These are phyloP conservation scores for Alternaria longipes DNA, from an alignment of 2,329 filamentous ascomycete species.

Conservation along the genomic window DNA sequence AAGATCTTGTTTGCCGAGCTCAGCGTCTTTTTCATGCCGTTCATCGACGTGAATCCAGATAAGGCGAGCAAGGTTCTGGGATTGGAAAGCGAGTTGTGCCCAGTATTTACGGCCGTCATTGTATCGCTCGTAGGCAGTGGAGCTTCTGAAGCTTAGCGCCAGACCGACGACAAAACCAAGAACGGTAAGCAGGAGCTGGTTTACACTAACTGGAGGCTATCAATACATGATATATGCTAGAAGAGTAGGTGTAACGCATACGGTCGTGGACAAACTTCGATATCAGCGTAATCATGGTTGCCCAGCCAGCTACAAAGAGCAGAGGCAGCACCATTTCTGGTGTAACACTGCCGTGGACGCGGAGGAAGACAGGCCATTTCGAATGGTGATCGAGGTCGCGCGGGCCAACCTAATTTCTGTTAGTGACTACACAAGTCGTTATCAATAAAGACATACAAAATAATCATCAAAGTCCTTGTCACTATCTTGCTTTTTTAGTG, in stretches of 20 bases:
- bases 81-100: constrained; percentile 65
- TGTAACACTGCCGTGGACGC: constrained; percentile 76
- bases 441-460: constrained; percentile 48
- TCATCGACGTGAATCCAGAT: constrained; percentile 83
- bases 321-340: constrained; percentile 78
- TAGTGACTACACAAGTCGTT: not conserved
- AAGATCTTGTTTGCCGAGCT: constrained; percentile 69
- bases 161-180: constrained; percentile 84
- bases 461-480: constrained; percentile 46
- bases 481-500: constrained; percentile 33
- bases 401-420: constrained; percentile 61
- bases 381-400: constrained; percentile 76
- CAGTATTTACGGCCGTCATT: constrained; percentile 70
- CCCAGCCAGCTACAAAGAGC: constrained; percentile 70
- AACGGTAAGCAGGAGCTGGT: constrained; percentile 74
- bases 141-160: constrained; percentile 76
- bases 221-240: not conserved
- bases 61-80: constrained; percentile 70
- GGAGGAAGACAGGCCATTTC: constrained; percentile 77
- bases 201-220: constrained; percentile 61
- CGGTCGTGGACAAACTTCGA: constrained; percentile 53
- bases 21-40: constrained; percentile 56
- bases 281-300: constrained; percentile 67
- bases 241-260: constrained; percentile 11
- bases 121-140: constrained; percentile 77